Evolutionary conservation across 306 rosid genomes (phyloP).

Genomic region (Medicago arabica): DNA sequence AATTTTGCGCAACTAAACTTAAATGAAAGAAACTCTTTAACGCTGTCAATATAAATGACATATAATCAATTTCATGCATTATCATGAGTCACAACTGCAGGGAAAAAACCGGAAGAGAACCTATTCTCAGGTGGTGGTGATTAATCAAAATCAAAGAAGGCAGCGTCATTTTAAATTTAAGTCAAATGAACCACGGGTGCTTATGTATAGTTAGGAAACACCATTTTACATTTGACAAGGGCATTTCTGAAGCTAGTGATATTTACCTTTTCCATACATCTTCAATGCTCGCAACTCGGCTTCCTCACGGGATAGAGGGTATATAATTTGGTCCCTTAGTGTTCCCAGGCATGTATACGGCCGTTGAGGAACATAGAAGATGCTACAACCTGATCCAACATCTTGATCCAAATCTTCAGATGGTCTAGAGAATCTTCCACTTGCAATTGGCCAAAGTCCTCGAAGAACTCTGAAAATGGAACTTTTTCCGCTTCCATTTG

Average conservation of each 20-base stretch:
- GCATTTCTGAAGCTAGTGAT: constrained; percentile 16
- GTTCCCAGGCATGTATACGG: constrained; percentile 98
- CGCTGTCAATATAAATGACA: constrained; percentile 20
- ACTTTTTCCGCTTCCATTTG: constrained; percentile 99
- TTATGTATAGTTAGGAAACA: constrained; percentile 8
- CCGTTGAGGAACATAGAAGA: constrained; percentile 96
- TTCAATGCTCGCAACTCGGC: constrained; percentile 71
- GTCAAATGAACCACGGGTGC: constrained; percentile 36
- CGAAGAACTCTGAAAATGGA: constrained; percentile 95
- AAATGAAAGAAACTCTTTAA: constrained; percentile 33
- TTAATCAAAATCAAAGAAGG: constrained; percentile 34
- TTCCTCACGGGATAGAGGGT: constrained; percentile 87
- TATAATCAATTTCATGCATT: constrained; percentile 28
- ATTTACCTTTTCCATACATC: constrained; percentile 68
- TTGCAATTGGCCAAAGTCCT: constrained; percentile 92
- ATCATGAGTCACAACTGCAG: constrained; percentile 6
- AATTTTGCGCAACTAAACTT: constrained; percentile 17
- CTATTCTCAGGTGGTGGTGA: constrained; percentile 10
- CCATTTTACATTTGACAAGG: constrained; percentile 13
- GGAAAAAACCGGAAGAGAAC: constrained; percentile 31
- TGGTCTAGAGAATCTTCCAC: constrained; percentile 79
- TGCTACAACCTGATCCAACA: constrained; percentile 67
- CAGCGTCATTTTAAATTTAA: constrained; percentile 15
- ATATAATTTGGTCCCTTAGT: constrained; percentile 96
- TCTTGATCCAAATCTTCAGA: constrained; percentile 57